Percentiles rank a stretch among this genome's conserved stretches.
These are phyloP conservation scores for Verticillium albo-atrum DNA, from an alignment of 2,329 filamentous ascomycete genomes.

Conservation along the genomic window DNA sequence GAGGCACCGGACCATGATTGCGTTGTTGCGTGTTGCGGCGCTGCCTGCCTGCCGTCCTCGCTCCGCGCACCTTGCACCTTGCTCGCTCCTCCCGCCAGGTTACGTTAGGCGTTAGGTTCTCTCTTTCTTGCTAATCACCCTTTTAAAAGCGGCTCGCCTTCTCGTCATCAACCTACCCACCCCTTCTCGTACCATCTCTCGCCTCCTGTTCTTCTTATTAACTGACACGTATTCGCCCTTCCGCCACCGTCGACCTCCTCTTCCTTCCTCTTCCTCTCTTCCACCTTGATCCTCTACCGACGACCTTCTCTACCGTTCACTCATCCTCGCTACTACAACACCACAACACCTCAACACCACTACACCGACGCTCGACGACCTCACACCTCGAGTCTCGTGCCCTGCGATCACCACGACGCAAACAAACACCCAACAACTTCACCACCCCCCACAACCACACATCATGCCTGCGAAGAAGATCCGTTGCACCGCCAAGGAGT, in stretches of 20 bases:
- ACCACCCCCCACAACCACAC: constrained; percentile 10
- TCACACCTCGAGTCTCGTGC: constrained; percentile 1
- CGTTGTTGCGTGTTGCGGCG: background rate
- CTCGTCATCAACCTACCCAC: background rate
- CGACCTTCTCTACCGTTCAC: background rate
- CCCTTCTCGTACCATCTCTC: background rate
- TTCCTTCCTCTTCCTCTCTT: background rate
- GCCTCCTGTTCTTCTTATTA: background rate
- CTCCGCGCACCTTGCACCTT: too few relatives aligned
- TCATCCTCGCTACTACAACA: background rate
- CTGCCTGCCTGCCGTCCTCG: background rate
- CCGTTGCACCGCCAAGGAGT: constrained; percentile 84
- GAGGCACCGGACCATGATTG: background rate
- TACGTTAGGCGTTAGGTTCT: background rate
- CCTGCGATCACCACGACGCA: constrained; percentile 2
- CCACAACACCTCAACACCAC: background rate
- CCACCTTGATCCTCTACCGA: background rate
- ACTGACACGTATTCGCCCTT: constrained; percentile 12
- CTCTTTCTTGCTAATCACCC: background rate
- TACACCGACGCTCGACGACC: background rate
- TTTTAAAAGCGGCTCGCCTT: background rate
- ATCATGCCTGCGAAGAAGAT: constrained; percentile 70
- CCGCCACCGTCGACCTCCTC: constrained; percentile 8
- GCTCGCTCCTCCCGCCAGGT: too few relatives aligned
- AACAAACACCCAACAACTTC: background rate